phyloP scores from a whole-genome alignment of 2,329 filamentous ascomycete genomes.

The Fonsecaea pedrosoi region DNA sequence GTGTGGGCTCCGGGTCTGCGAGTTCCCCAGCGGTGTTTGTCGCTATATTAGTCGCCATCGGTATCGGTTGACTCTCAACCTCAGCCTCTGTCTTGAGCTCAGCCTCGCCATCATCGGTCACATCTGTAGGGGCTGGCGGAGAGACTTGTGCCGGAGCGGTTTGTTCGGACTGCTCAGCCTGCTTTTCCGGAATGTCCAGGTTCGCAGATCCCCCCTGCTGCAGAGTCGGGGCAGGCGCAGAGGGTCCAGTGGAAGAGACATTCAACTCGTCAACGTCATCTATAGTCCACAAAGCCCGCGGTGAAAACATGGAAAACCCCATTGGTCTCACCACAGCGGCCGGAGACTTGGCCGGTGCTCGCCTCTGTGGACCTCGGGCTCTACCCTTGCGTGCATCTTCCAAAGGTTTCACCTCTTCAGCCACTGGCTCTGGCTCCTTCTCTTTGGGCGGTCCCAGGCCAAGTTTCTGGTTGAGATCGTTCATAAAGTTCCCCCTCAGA shows the following conservation, averaged over 20 bases:
- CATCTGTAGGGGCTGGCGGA: constrained; percentile 24
- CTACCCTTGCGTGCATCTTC: constrained; percentile 88
- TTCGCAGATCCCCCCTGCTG: constrained; percentile 14
- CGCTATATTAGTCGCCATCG: constrained; percentile 42
- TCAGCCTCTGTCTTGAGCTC: constrained; percentile 13
- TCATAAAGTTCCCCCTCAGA: constrained; percentile 89
- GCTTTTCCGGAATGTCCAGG: constrained; percentile 43
- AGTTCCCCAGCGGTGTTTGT: constrained; percentile 47
- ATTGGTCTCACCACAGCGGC: constrained; percentile 28
- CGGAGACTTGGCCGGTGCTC: constrained; percentile 67
- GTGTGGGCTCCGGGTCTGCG: constrained; percentile 49
- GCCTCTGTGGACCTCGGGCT: constrained; percentile 82
- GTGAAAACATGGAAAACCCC: constrained; percentile 34
- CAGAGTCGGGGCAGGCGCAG: background rate
- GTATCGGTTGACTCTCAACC: constrained; percentile 24
- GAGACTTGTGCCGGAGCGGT: constrained; percentile 55
- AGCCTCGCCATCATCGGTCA: constrained; percentile 23
- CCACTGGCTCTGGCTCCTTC: constrained; percentile 60
- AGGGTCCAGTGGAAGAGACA: constrained; percentile 12
- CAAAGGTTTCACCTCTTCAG: constrained; percentile 74
- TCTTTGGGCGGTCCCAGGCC: constrained; percentile 86
- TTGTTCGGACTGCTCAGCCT: constrained; percentile 77
- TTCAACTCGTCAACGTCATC: constrained; percentile 37
- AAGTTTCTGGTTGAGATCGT: constrained; percentile 87
- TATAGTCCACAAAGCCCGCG: constrained; percentile 38